Evolutionary conservation across 805 yeast genomes (phyloP), one percentile per base, ranked within the genome.

Genomic region (Metschnikowia noctiluminum): DNA sequence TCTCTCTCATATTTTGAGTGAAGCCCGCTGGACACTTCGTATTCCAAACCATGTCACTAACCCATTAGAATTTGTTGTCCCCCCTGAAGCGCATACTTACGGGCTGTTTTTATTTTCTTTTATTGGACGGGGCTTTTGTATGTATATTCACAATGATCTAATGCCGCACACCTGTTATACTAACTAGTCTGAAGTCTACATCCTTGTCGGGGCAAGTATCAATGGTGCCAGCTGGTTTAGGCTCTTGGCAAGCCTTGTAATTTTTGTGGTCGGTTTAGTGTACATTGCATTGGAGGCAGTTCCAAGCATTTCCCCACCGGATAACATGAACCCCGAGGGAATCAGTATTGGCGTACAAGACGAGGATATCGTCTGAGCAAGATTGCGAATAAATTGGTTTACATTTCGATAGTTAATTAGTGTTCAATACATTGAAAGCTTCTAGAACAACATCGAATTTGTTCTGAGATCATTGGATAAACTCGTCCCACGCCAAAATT

Each of bases 231-330:
- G 82, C 45, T 63, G 77, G 32, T 66, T 87, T 52, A 76, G 89
- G 55, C 60, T 79, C 35, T 62, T 87, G 38, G 70, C 80, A n/a
- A 84, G 85, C 2, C 53, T 84, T 9, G 43, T 86, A 12, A 70
- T 87, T n/a, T 76, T 80, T 36, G 37, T 80, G 2, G 65, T 82
- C 26, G 96, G 96, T 28, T 61, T 80, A 21, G 78, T 67, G 2
- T 89, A 74, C 65, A 62, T 77, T 42, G 79, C 68, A 0, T 74
- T 89, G 59, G 94, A 89, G 65, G 84, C 85, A 43, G 66, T 87
- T 28, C 89, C 91, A 15, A 79, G 86, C 51, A 72, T 88, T 38
- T 84, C 87, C 45, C 85, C 90, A 28, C 97, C 96, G 15, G 86
- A 80, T 49, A 88, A 85, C 68, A 88, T 89, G 87, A 86, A 65